Conservation (phyloP, 106 monocot genomes). For the Gastrodia elata region DNA sequence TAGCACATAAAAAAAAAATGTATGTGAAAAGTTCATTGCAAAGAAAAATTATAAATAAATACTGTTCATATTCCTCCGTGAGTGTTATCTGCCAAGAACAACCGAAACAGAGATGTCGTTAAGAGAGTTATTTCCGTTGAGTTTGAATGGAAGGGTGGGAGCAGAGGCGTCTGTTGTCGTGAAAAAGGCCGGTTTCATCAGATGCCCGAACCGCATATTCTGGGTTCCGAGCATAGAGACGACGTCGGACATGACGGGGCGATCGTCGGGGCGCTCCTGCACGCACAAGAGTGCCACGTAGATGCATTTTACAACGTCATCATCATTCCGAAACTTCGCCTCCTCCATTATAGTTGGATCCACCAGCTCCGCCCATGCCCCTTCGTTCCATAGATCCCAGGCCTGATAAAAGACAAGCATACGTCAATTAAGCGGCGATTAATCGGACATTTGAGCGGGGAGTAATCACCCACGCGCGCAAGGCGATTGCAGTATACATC, state of each 20-base stretch:
- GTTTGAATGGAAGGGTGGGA: background rate
- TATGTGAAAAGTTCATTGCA: no score
- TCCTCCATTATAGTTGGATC: slow-evolving; percentile 7
- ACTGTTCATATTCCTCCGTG: no score
- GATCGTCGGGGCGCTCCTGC: slow-evolving; percentile 27
- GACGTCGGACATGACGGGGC: slow-evolving; percentile 30
- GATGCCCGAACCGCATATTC: background rate
- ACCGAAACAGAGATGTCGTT: background rate
- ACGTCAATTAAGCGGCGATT: no score
- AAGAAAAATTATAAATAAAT: no score
- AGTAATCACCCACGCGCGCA: slow-evolving; percentile 15
- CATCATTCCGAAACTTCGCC: background rate
- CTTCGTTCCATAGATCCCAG: slow-evolving; percentile 22
- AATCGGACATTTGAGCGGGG: no score
- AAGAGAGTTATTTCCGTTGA: background rate
- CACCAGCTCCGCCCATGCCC: background rate
- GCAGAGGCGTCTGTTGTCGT: background rate
- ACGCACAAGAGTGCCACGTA: slow-evolving; percentile 31
- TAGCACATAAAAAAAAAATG: no score
- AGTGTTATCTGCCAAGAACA: background rate
- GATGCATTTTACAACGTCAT: slow-evolving; percentile 26
- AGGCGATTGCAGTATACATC: slow-evolving; percentile 13
- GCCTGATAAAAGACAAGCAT: slow-evolving; percentile 6
- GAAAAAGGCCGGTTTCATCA: background rate
- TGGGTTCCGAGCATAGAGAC: background rate